Conservation (phyloP, 345 rosid species). For the Iberis pinnata region DNA sequence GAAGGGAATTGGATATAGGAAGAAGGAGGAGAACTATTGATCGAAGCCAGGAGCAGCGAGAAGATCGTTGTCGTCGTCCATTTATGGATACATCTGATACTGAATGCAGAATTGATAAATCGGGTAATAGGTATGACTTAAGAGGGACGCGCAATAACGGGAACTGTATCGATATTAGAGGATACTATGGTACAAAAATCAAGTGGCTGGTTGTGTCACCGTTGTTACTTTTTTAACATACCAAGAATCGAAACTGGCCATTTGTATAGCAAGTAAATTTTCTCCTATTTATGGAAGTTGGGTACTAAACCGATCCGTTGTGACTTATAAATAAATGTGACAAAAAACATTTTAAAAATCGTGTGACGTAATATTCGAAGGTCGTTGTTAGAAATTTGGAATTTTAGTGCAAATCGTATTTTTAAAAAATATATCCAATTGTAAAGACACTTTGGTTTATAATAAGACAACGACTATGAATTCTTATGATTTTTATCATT, state of each 20-base stretch:
- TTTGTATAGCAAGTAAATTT: no score
- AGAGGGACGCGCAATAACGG: background rate
- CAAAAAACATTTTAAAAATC: conserved; percentile 3
- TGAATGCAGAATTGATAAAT: conserved; percentile 12
- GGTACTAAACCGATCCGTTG: no score
- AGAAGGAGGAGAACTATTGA: conserved; percentile 19
- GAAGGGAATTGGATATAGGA: no score
- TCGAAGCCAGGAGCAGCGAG: conserved; percentile 30
- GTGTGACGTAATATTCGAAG: conserved; percentile 16
- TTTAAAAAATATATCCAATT: conserved; percentile 27
- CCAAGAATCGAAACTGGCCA: no score
- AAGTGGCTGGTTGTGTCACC: no score
- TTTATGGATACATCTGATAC: conserved; percentile 16
- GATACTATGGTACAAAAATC: conserved; percentile 12
- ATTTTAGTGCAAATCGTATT: background rate
- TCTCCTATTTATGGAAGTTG: no score
- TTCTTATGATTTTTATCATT: no score
- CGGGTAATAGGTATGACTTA: no score
- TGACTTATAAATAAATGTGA: no score
- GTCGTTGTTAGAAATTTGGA: conserved; percentile 9
- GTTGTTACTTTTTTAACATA: no score
- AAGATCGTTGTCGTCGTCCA: conserved; percentile 13
- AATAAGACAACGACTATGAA: conserved; percentile 19
- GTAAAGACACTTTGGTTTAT: conserved; percentile 8
- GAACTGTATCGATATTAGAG: no score